phyloP scores from a whole-genome alignment of 1,284 basidiomycete species.

The Fomitopsis schrenkii region DNA sequence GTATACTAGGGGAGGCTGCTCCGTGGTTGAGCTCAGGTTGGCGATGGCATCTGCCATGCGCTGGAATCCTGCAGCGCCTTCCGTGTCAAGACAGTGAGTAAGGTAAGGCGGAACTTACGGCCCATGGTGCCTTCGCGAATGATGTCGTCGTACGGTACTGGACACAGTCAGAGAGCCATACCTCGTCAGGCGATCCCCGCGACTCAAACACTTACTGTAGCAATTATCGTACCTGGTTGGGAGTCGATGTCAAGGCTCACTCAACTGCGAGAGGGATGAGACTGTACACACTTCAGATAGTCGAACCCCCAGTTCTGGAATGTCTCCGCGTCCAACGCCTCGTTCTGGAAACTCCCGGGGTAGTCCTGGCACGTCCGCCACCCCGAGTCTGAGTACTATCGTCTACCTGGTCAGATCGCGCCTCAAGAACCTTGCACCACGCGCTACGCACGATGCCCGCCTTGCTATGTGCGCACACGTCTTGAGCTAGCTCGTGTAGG shows the following conservation, averaged over 20 bases:
- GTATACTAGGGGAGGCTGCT: slow-evolving; percentile 38
- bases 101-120: slow-evolving; percentile 30
- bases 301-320: slow-evolving; percentile 48
- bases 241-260: background rate
- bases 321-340: slow-evolving; percentile 34
- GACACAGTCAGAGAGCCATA: background rate
- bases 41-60: slow-evolving; percentile 43
- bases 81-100: background rate
- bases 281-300: slow-evolving; percentile 36
- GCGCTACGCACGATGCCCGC: slow-evolving; percentile 22
- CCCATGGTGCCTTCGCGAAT: slow-evolving; percentile 40
- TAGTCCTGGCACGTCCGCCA: slow-evolving; percentile 47
- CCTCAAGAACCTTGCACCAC: background rate
- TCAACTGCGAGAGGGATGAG: background rate
- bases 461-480: slow-evolving; percentile 14
- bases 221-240: slow-evolving; percentile 42
- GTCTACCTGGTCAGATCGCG: background rate
- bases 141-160: slow-evolving; percentile 44
- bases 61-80: slow-evolving; percentile 34
- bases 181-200: background rate
- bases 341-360: slow-evolving; percentile 31
- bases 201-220: slow-evolving; percentile 27
- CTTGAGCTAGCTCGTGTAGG: background rate
- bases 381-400: slow-evolving; percentile 33
- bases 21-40: slow-evolving; percentile 30